Percentiles rank a stretch among this genome's conserved stretches.
Evolutionary conservation across 1,284 basidiomycete genomes (phyloP).

Genomic region (Phlebopus sp.): DNA sequence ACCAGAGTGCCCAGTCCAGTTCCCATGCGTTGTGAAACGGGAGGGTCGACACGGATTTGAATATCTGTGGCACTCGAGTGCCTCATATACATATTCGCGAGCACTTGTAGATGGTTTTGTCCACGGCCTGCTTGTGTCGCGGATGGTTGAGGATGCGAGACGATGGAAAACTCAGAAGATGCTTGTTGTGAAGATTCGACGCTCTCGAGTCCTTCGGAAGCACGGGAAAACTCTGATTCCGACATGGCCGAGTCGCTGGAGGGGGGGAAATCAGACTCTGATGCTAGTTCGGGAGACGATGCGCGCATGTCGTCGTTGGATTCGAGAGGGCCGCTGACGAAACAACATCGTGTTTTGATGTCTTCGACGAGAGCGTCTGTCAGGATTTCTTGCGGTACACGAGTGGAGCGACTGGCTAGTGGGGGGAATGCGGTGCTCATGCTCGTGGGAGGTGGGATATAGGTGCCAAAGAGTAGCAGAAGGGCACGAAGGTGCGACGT

Average conservation of each 20-base stretch:
- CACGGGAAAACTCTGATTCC: slow-evolving; percentile 63
- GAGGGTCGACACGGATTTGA: slow-evolving; percentile 63
- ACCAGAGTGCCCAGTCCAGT: slow-evolving; percentile 77
- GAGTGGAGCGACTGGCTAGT: slow-evolving; percentile 56
- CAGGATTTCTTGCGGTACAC: slow-evolving; percentile 72
- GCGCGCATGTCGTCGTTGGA: slow-evolving; percentile 33
- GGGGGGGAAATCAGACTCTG: slow-evolving; percentile 55
- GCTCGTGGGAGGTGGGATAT: slow-evolving; percentile 72
- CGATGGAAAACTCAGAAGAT: slow-evolving; percentile 59
- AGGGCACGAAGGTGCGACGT: slow-evolving; percentile 76
- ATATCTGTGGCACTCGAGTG: slow-evolving; percentile 75
- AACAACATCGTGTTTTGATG: slow-evolving; percentile 79
- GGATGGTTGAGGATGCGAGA: slow-evolving; percentile 40
- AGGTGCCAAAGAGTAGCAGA: slow-evolving; percentile 76
- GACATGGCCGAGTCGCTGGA: slow-evolving; percentile 53
- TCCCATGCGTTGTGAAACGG: slow-evolving; percentile 57
- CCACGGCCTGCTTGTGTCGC: slow-evolving; percentile 15
- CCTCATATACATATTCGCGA: slow-evolving; percentile 66
- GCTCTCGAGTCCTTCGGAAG: slow-evolving; percentile 50
- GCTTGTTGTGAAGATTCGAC: slow-evolving; percentile 46
- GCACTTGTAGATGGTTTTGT: slow-evolving; percentile 58
- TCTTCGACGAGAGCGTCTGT: slow-evolving; percentile 77
- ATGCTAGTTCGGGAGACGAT: slow-evolving; percentile 40
- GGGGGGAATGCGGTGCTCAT: slow-evolving; percentile 64
- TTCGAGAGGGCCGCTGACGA: slow-evolving; percentile 63